Percentiles rank a stretch among this genome's conserved stretches.
Conservation (phyloP, 2,329 filamentous ascomycete species). For the Fusarium miscanthi region DNA sequence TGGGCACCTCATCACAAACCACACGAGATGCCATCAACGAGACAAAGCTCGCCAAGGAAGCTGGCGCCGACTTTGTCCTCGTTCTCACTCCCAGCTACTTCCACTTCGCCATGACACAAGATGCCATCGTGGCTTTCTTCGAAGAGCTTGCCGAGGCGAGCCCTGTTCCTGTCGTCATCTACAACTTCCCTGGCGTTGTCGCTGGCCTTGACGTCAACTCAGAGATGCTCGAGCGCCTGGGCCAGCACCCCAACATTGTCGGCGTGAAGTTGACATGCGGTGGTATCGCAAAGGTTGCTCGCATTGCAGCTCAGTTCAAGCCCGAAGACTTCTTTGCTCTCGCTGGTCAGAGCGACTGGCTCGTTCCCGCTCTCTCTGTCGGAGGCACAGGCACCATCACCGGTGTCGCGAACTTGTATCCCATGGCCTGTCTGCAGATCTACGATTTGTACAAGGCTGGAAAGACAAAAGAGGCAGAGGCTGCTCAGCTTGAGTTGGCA, state of each 20-base stretch:
- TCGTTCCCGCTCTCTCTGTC: slow-evolving; percentile 69
- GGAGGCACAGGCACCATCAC: slow-evolving; percentile 71
- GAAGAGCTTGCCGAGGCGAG: slow-evolving; percentile 66
- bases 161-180: slow-evolving; percentile 73
- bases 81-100: slow-evolving; percentile 79
- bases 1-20: slow-evolving; percentile 74
- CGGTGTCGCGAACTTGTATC: slow-evolving; percentile 72
- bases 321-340: slow-evolving; percentile 70
- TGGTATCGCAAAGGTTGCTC: slow-evolving; percentile 77
- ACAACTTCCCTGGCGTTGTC: slow-evolving; percentile 77
- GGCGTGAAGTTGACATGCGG: slow-evolving; percentile 79
- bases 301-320: slow-evolving; percentile 64
- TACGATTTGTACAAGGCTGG: slow-evolving; percentile 61
- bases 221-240: slow-evolving; percentile 69
- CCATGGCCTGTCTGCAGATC: slow-evolving; percentile 64
- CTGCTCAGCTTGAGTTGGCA: slow-evolving; percentile 62
- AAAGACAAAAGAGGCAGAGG: slow-evolving; percentile 59
- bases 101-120: slow-evolving; percentile 69
- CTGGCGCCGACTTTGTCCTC: slow-evolving; percentile 75
- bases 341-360: slow-evolving; percentile 79
- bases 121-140: slow-evolving; percentile 72
- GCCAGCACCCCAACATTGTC: slow-evolving; percentile 72
- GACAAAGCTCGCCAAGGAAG: slow-evolving; percentile 68
- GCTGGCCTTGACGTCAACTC: slow-evolving; percentile 76
- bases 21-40: slow-evolving; percentile 74